These are phyloP conservation scores for Pyracantha coccinea DNA, from an alignment of 331 rosid species.

Conservation along the genomic window DNA sequence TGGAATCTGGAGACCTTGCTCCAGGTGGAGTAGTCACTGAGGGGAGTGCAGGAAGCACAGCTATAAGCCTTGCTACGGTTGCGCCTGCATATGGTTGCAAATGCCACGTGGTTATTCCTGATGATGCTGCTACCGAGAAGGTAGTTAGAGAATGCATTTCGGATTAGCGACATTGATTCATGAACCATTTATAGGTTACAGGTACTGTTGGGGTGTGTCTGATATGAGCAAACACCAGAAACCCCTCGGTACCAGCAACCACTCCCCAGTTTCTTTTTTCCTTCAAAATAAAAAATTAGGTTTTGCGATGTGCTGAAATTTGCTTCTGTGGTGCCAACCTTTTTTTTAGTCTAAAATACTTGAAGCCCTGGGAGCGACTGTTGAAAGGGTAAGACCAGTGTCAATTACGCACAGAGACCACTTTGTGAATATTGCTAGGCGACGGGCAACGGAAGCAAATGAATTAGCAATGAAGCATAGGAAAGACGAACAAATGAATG, in stretches of 20 bases:
- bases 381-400: constrained; percentile 93
- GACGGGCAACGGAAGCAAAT: constrained; percentile 72
- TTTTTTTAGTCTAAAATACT: constrained; percentile 64
- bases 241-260: background rate
- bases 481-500: constrained; percentile 25
- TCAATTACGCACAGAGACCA: constrained; percentile 87
- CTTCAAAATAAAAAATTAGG: background rate
- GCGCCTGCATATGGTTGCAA: constrained; percentile 92
- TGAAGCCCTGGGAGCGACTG: constrained; percentile 81
- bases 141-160: constrained; percentile 18
- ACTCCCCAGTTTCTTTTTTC: background rate
- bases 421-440: constrained; percentile 79
- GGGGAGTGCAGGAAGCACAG: constrained; percentile 96
- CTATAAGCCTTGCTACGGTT: constrained; percentile 87
- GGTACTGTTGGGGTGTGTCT: background rate
- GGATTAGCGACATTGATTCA: background rate
- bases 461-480: constrained; percentile 36
- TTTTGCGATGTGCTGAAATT: background rate
- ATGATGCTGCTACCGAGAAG: constrained; percentile 91
- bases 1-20: constrained; percentile 59
- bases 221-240: background rate
- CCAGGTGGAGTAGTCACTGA: constrained; percentile 84
- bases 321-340: constrained; percentile 1
- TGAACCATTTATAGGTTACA: background rate
- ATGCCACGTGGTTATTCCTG: constrained; percentile 87